These are phyloP conservation scores for Tubosaeta sp. DNA, from an alignment of 768 basidiomycete genomes.

Conservation along the genomic window DNA sequence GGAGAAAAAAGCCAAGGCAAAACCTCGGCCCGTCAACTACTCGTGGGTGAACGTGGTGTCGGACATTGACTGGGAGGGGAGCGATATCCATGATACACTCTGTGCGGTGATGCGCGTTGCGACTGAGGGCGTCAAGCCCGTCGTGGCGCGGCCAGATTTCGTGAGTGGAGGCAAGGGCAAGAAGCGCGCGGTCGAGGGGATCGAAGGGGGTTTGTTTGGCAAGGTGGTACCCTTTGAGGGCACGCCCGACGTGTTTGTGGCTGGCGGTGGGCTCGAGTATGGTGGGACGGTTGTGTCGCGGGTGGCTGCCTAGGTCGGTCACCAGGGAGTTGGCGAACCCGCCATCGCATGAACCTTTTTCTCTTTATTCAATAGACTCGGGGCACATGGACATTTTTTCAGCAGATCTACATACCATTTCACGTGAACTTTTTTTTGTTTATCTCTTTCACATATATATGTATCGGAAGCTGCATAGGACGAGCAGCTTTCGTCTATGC, in stretches of 20 bases:
- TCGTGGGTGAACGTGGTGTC: slow-evolving; percentile 79
- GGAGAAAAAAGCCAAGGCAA: slow-evolving; percentile 28
- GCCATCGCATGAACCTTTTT: not conserved
- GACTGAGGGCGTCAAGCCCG: slow-evolving; percentile 30
- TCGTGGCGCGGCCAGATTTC: slow-evolving; percentile 22
- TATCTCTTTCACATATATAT: slow-evolving; percentile 1
- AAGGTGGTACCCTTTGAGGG: slow-evolving; percentile 34
- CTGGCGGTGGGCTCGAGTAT: slow-evolving; percentile 26
- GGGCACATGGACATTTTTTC: slow-evolving; percentile 11
- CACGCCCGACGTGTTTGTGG: slow-evolving; percentile 29
- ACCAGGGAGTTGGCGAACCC: not conserved
- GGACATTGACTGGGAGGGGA: slow-evolving; percentile 82
- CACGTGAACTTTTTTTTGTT: not conserved
- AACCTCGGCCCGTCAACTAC: slow-evolving; percentile 57
- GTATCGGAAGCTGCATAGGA: slow-evolving; percentile 8
- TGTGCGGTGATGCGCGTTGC: slow-evolving; percentile 38
- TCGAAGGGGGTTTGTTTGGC: slow-evolving; percentile 18
- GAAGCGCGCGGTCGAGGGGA: slow-evolving; percentile 14
- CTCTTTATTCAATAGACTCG: slow-evolving; percentile 3
- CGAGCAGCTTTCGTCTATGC: not conserved
- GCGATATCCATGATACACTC: slow-evolving; percentile 58
- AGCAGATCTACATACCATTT: slow-evolving; percentile 11
- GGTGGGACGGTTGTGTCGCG: slow-evolving; percentile 37
- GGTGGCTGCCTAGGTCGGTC: slow-evolving; percentile 25
- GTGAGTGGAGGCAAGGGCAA: slow-evolving; percentile 27